Percentiles rank a stretch among this genome's conserved stretches.
phyloP scores from a whole-genome alignment of 768 basidiomycete species.

The Trametes coccinea region DNA sequence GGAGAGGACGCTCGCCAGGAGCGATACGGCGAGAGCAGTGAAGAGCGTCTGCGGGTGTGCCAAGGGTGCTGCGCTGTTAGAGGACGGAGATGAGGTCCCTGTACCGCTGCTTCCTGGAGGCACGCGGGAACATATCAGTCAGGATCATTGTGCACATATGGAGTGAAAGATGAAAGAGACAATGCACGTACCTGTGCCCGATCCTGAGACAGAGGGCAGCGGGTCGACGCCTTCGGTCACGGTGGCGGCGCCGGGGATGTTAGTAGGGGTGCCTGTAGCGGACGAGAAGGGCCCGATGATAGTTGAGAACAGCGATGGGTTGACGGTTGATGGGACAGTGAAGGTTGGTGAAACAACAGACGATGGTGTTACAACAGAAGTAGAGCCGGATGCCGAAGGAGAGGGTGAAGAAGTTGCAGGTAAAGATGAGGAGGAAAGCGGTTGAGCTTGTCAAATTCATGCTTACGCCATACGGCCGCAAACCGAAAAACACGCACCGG shows the following conservation, averaged over 20 bases:
- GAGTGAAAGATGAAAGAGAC: background rate
- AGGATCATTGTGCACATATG: background rate
- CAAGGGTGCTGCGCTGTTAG: background rate
- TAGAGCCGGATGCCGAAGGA: slow-evolving; percentile 1
- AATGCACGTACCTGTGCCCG: background rate
- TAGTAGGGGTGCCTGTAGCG: slow-evolving; percentile 22
- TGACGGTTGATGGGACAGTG: background rate
- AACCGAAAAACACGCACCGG: slow-evolving; percentile 23
- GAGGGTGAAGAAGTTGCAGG: too few species aligned
- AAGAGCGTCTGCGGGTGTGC: background rate
- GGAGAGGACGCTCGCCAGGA: slow-evolving; percentile 13
- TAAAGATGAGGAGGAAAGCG: slow-evolving; percentile 5
- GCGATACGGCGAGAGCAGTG: slow-evolving; percentile 5
- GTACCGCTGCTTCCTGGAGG: background rate
- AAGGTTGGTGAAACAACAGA: background rate
- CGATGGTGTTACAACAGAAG: slow-evolving; percentile 1
- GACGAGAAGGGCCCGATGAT: background rate
- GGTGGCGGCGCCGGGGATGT: slow-evolving; percentile 21
- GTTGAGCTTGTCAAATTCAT: slow-evolving; percentile 23
- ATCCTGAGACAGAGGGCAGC: slow-evolving; percentile 15
- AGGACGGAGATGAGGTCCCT: background rate
- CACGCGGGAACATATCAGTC: background rate
- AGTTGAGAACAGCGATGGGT: slow-evolving; percentile 2
- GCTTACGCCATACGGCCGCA: background rate
- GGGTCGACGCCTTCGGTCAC: slow-evolving; percentile 22